Evolutionary conservation across 306 rosid genomes (phyloP), one percentile per base, ranked within the genome.

Genomic region (Glycine tomentella): DNA sequence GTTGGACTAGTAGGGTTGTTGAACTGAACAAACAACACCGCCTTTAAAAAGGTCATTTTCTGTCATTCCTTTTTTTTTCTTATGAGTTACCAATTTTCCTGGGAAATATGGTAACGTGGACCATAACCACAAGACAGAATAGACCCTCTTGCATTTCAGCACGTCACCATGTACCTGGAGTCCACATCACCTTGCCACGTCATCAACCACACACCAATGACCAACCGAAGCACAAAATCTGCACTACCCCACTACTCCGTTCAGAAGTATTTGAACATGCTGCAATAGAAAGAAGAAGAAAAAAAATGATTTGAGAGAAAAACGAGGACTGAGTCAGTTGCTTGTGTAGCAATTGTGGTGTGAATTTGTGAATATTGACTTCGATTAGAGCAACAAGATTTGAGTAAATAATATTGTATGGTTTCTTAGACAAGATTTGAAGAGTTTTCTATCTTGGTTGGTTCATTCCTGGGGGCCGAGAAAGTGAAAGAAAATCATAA

Each of bases 401-500:
- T 14, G 34, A 51, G 67, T 20, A 51, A 20, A 36, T 36, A 36
- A 46, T 64, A 63, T 86, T 50, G 66, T 51, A n/a, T 49, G 7
- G 69, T 12, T 72, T 38, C 59, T 49, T 5, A 38, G 8, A n/a
- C 5, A 31, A 9, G 53, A 77, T 25, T 15, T 69, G 3, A 4
- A 77, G 74, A 70, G 77, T 58, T 49, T 82, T 71, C 75, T 63
- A 38, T 36, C 70, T 10, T 59, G 33, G 6, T 81, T 63, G 40
- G 74, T 20, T 75, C 74, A 61, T 79, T 69, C 63, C 69, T 81
- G 77, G 75, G 74, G 83, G 55, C 76, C 83, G 85, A 83, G 88
- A 76, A 88, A 81, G 70, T 42, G 67, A 50, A 20, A 71, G 69
- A 74, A 63, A 71, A 65, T 42, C 13, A 20, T 56, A 77, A 72